Conservation (phyloP, 768 basidiomycete genomes). For the Neoboletus brunneissimus region DNA sequence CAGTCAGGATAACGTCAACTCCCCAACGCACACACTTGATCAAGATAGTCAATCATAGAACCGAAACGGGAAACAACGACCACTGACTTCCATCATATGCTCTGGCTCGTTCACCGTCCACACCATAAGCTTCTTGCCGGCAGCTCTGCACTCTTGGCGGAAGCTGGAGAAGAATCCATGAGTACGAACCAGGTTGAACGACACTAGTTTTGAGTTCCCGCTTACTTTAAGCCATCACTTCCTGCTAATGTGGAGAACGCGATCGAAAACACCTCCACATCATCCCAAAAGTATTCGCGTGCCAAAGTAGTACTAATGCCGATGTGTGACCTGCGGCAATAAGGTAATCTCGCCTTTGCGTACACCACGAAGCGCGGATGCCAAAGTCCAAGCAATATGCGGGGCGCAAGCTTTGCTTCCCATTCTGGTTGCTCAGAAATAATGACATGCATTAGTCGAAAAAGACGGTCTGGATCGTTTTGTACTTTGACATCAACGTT, state of each 20-base stretch:
- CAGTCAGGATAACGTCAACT: conserved; percentile 75
- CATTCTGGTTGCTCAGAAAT: conserved; percentile 65
- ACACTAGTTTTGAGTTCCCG: background rate
- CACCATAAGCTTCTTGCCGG: conserved; percentile 83
- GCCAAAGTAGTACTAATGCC: conserved; percentile 70
- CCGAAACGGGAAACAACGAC: background rate
- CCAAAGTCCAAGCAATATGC: conserved; percentile 82
- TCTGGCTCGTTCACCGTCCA: conserved; percentile 94
- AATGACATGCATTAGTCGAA: conserved; percentile 68
- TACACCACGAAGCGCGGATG: conserved; percentile 85
- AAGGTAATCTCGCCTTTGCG: conserved; percentile 75
- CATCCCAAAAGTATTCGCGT: conserved; percentile 84
- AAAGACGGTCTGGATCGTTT: conserved; percentile 86
- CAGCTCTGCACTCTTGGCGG: conserved; percentile 69
- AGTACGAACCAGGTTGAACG: conserved; percentile 1
- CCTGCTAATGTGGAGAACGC: conserved; percentile 69
- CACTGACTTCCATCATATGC: conserved; percentile 84
- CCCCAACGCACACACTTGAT: conserved; percentile 74
- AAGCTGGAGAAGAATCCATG: conserved; percentile 50
- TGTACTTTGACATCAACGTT: conserved; percentile 94
- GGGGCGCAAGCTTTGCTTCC: conserved; percentile 74
- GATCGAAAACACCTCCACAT: conserved; percentile 85
- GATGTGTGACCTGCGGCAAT: conserved; percentile 83
- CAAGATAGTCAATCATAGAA: conserved; percentile 1
- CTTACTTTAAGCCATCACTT: conserved; percentile 68